Evolutionary conservation across 1,139 yeast genomes (phyloP).

Genomic region (Debaryomyces sp.): DNA sequence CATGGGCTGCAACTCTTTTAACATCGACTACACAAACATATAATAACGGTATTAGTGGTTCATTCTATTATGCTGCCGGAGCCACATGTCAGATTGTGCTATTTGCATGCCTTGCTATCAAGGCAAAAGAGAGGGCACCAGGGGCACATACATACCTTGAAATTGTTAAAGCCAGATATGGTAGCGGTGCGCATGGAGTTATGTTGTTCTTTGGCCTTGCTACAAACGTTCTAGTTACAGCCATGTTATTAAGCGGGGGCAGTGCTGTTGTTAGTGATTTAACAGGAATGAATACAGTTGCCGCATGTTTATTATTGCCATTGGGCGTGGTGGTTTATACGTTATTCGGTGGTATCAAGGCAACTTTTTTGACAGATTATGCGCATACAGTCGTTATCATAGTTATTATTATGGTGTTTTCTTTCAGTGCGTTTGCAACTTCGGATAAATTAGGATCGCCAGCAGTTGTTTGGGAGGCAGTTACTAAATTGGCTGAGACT

Average conservation of each 20-base stretch:
- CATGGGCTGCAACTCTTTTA: slow-evolving; percentile 88
- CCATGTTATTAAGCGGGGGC: slow-evolving; percentile 86
- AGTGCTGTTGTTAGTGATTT: slow-evolving; percentile 75
- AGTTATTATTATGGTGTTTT: slow-evolving; percentile 61
- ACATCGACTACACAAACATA: slow-evolving; percentile 80
- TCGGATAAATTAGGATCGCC: slow-evolving; percentile 73
- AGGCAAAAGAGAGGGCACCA: slow-evolving; percentile 60
- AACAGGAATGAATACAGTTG: slow-evolving; percentile 83
- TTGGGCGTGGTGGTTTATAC: slow-evolving; percentile 84
- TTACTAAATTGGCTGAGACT: slow-evolving; percentile 56
- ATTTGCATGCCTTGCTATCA: slow-evolving; percentile 56
- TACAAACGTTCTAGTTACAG: slow-evolving; percentile 85
- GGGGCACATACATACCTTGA: slow-evolving; percentile 61
- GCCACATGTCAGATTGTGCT: slow-evolving; percentile 56
- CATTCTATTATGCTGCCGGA: slow-evolving; percentile 56
- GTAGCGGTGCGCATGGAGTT: slow-evolving; percentile 62
- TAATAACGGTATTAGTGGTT: slow-evolving; percentile 69
- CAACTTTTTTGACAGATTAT: slow-evolving; percentile 87
- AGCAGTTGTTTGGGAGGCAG: slow-evolving; percentile 71
- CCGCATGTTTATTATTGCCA: slow-evolving; percentile 80
- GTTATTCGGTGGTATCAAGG: slow-evolving; percentile 85
- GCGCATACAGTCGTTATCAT: slow-evolving; percentile 70
- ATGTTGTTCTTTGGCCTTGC: slow-evolving; percentile 79
- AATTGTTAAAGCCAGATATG: slow-evolving; percentile 54
- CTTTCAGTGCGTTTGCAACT: slow-evolving; percentile 66